Evolutionary conservation across 1,139 yeast species (phyloP).

Genomic region (Diutina pseudorugosa): DNA sequence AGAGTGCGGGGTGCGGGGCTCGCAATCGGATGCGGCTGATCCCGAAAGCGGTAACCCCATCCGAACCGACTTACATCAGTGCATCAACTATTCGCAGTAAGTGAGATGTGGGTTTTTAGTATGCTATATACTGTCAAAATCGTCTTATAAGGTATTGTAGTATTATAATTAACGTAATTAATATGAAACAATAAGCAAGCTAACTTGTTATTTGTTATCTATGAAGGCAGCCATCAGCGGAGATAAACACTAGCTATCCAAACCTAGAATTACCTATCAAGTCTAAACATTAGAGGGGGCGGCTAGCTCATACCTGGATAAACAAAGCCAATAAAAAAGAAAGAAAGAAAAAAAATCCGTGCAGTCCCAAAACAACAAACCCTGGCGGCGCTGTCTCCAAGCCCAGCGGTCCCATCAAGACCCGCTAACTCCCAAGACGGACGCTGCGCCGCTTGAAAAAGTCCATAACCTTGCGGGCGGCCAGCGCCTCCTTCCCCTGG

Average conservation of each 20-base stretch:
- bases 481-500: conserved; percentile 45
- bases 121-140: too few species aligned
- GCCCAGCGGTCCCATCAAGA: neutral
- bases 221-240: too few species aligned
- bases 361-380: neutral
- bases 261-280: neutral
- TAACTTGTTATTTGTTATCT: too few species aligned
- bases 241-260: neutral
- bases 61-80: too few species aligned
- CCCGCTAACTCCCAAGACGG: neutral
- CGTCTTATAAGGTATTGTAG: too few species aligned
- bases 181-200: too few species aligned
- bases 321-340: neutral
- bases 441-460: conserved; percentile 71
- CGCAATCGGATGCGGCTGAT: neutral
- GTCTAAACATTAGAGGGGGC: neutral
- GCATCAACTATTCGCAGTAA: too few species aligned
- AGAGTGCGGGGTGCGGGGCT: neutral
- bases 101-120: too few species aligned
- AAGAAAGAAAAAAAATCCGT: neutral
- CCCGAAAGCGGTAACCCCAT: too few species aligned
- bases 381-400: neutral
- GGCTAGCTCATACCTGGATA: neutral
- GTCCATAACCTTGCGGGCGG: conserved; percentile 70
- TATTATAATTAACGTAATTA: too few species aligned